Evolutionary conservation across 371 early-diverging fungal species (phyloP).

Genomic region (Haplosporangium sp.): DNA sequence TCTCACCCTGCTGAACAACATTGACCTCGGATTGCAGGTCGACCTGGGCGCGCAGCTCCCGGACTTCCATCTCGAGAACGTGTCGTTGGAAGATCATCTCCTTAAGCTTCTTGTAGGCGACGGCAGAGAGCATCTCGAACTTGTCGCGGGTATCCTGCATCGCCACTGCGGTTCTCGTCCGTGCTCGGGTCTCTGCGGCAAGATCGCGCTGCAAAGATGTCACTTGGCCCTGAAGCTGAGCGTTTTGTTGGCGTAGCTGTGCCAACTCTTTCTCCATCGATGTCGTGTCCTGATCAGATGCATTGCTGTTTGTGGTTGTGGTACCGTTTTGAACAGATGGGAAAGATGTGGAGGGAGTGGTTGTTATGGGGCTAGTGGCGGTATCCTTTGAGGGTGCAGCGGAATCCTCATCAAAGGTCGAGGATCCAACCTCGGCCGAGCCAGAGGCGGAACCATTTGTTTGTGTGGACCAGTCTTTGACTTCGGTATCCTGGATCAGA

Average conservation of each 20-base stretch:
- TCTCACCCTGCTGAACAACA: neutral
- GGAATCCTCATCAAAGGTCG: neutral
- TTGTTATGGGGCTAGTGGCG: too few relatives aligned
- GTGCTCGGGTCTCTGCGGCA: constrained; percentile 57
- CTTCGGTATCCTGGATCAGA: constrained; percentile 9
- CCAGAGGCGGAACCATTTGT: neutral
- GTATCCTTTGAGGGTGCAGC: constrained; percentile 19
- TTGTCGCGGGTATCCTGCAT: constrained; percentile 62
- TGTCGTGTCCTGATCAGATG: neutral
- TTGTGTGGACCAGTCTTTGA: constrained; percentile 21
- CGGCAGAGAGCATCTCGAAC: constrained; percentile 62
- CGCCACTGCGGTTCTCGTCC: constrained; percentile 59
- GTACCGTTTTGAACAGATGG: neutral
- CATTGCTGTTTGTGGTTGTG: constrained; percentile 1
- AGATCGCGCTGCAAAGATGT: constrained; percentile 57
- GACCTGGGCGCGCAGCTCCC: constrained; percentile 41
- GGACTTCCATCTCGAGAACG: constrained; percentile 50
- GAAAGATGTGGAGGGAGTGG: neutral
- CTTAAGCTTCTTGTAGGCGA: constrained; percentile 65
- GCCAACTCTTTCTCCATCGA: constrained; percentile 25
- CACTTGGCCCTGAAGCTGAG: constrained; percentile 30
- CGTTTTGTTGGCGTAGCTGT: constrained; percentile 35
- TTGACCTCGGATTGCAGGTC: constrained; percentile 19
- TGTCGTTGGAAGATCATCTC: constrained; percentile 59
- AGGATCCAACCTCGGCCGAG: constrained; percentile 17